Conservation (phyloP, 257 asterid species). For the Solanum pennellii region DNA sequence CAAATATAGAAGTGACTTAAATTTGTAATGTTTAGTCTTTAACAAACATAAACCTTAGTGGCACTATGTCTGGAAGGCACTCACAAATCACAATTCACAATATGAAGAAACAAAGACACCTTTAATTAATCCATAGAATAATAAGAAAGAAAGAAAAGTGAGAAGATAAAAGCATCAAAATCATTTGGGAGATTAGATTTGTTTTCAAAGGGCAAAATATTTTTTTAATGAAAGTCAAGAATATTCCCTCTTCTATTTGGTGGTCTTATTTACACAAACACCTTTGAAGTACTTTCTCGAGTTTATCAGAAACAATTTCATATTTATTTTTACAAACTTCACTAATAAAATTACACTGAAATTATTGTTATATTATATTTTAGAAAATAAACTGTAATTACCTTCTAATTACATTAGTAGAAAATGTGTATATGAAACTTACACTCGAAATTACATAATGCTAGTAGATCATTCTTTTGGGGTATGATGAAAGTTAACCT, state of each 20-base stretch:
- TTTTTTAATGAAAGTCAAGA: neutral
- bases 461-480: neutral
- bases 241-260: neutral
- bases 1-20: neutral
- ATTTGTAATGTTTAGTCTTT: conserved; percentile 4
- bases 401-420: neutral
- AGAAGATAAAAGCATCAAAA: neutral
- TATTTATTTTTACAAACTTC: neutral
- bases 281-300: neutral
- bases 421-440: neutral
- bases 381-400: neutral
- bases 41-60: neutral
- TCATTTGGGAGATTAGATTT: neutral
- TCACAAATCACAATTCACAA: neutral
- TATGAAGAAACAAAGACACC: neutral
- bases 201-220: neutral
- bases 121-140: neutral
- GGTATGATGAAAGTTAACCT: neutral
- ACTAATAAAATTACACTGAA: neutral
- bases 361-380: neutral
- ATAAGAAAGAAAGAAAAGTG: neutral
- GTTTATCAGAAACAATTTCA: too few relatives aligned
- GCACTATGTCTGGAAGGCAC: neutral
- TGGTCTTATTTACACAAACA: neutral
- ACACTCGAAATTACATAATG: neutral